phyloP scores from a whole-genome alignment of 2,329 filamentous ascomycete species.

The Nemania bipapillata region DNA sequence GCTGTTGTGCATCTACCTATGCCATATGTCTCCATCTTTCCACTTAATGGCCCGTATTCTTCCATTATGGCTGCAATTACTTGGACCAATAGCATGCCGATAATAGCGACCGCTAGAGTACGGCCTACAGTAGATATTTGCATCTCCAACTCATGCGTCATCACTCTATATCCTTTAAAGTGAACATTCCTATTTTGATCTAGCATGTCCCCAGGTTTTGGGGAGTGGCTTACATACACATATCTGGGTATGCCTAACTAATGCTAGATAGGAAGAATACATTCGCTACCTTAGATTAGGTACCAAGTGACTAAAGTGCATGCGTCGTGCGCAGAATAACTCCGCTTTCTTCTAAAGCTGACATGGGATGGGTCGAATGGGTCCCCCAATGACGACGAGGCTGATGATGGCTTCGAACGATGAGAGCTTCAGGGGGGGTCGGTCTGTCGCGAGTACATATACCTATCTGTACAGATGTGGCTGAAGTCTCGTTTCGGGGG shows the following conservation, averaged over 20 bases:
- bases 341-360: neutral
- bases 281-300: neutral
- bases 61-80: slow-evolving; percentile 10
- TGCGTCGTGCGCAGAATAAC: neutral
- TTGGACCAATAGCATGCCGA: slow-evolving; percentile 21
- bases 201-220: neutral
- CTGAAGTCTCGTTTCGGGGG: slow-evolving; percentile 9
- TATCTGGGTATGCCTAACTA: neutral
- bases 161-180: slow-evolving; percentile 1
- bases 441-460: neutral
- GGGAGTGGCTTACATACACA: neutral
- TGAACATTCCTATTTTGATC: neutral
- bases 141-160: slow-evolving; percentile 7
- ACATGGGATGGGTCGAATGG: neutral
- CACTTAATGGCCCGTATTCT: neutral
- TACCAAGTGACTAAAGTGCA: neutral
- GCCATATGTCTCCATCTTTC: neutral
- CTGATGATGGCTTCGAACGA: slow-evolving; percentile 7
- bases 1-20: neutral
- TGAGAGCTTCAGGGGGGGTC: neutral
- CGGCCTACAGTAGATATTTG: slow-evolving; percentile 10
- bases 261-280: neutral
- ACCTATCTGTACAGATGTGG: too few species aligned
- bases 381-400: slow-evolving; percentile 8
- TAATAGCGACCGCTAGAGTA: neutral